Evolutionary conservation across 228 moss, liverwort and hornwort species (phyloP).

Genomic region (Sphagnum fallax): DNA sequence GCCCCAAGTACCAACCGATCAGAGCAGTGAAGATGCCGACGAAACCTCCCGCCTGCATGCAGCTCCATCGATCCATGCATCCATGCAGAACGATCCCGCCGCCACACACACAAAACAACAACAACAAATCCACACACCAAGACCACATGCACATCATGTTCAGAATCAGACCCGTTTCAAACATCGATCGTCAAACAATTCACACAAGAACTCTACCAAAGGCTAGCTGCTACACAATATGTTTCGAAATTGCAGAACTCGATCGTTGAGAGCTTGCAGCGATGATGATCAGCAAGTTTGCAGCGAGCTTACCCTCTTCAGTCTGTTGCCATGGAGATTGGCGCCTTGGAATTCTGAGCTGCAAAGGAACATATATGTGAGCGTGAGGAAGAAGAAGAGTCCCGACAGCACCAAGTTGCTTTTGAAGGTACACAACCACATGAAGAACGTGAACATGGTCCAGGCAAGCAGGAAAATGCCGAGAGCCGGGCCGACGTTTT

Average conservation of each 20-base stretch:
- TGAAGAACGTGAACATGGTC: slow-evolving; percentile 54
- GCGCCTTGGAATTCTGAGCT: slow-evolving; percentile 6
- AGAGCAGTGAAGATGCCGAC: slow-evolving; percentile 42
- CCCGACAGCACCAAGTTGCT: slow-evolving; percentile 45
- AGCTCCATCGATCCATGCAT: neutral
- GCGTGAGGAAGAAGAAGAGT: slow-evolving; percentile 45
- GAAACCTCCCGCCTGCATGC: slow-evolving; percentile 21
- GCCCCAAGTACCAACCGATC: slow-evolving; percentile 40
- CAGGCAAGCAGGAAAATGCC: slow-evolving; percentile 59
- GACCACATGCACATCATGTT: neutral
- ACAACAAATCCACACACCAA: neutral
- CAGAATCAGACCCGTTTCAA: too few species aligned
- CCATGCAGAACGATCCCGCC: too few species aligned
- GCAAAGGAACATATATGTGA: slow-evolving; percentile 45
- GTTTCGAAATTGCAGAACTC: too few species aligned
- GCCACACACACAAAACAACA: neutral
- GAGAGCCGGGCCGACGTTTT: slow-evolving; percentile 12
- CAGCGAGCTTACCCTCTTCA: too few species aligned
- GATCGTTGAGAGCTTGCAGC: too few species aligned
- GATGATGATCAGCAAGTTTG: too few species aligned
- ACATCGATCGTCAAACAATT: too few species aligned
- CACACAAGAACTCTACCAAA: too few species aligned
- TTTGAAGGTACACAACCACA: slow-evolving; percentile 59
- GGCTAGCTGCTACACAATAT: too few species aligned
- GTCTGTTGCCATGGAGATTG: too few species aligned